Evolutionary conservation across 805 yeast species (phyloP).

Genomic region (Sugiyamaella mastotermitis): DNA sequence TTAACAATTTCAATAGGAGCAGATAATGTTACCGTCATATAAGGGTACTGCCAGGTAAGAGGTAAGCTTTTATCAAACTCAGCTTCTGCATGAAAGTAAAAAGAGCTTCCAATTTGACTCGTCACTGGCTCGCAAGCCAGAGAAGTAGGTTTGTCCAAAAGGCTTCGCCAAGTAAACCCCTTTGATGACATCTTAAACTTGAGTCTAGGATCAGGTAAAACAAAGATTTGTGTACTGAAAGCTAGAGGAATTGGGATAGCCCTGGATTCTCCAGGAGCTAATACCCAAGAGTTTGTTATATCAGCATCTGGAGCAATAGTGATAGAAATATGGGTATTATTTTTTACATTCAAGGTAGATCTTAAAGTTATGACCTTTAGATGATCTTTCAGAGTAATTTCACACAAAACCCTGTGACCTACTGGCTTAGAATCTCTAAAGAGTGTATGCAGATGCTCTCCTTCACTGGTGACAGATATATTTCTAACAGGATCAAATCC

Average conservation of each 20-base stretch:
- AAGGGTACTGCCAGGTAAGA: conserved; percentile 72
- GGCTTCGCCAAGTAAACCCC: conserved; percentile 57
- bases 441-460: conserved; percentile 69
- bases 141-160: conserved; percentile 45
- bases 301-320: conserved; percentile 34
- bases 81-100: conserved; percentile 71
- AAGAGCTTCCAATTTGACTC: conserved; percentile 31
- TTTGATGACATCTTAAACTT: conserved; percentile 65
- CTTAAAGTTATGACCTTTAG: conserved; percentile 73
- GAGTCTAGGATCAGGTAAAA: conserved; percentile 56
- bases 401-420: conserved; percentile 71
- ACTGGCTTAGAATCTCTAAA: conserved; percentile 55
- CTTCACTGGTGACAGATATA: conserved; percentile 72
- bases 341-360: conserved; percentile 67
- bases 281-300: conserved; percentile 30
- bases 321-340: conserved; percentile 58
- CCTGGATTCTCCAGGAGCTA: conserved; percentile 51
- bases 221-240: conserved; percentile 47
- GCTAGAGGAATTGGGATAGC: conserved; percentile 73
- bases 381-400: conserved; percentile 61
- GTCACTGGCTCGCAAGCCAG: conserved; percentile 50
- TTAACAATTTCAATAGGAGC: conserved; percentile 87
- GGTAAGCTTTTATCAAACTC: conserved; percentile 61
- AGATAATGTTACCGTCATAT: conserved; percentile 65
- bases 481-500: conserved; percentile 47